These are phyloP conservation scores for Nannochloris sp. DNA, from an alignment of 139 green algal genomes.

Conservation along the genomic window DNA sequence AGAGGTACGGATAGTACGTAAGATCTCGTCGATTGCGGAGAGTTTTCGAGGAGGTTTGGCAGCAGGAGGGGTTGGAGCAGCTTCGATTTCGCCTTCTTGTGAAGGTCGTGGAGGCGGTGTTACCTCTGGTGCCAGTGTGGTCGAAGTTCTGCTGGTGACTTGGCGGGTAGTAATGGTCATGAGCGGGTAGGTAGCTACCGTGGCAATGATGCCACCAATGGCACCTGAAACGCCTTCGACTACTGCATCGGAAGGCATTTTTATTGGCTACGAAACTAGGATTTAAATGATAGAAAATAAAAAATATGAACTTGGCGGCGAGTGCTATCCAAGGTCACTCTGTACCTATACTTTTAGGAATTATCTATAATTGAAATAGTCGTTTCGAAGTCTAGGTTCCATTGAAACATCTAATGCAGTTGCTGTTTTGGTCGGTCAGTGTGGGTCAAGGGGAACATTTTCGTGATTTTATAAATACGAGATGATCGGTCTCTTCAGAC, in stretches of 20 bases:
- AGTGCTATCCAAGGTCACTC: not conserved
- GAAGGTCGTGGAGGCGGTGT: too few relatives aligned
- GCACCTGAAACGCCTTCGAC: constrained; percentile 46
- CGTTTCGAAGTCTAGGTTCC: too few relatives aligned
- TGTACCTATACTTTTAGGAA: too few relatives aligned
- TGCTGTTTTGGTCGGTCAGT: too few relatives aligned
- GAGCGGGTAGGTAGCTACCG: constrained; percentile 67
- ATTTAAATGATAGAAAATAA: not conserved
- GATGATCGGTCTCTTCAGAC: too few relatives aligned
- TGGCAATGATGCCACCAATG: constrained; percentile 36
- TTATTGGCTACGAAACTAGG: not conserved
- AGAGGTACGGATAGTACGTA: constrained; percentile 6
- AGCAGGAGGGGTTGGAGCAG: not conserved
- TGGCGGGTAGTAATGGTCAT: constrained; percentile 43
- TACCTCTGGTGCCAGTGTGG: too few relatives aligned
- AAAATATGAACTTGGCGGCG: not conserved
- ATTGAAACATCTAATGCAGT: too few relatives aligned
- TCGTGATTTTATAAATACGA: too few relatives aligned
- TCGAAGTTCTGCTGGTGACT: too few relatives aligned
- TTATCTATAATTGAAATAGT: too few relatives aligned
- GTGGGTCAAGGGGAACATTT: too few relatives aligned
- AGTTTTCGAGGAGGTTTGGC: not conserved
- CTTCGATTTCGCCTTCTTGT: not conserved
- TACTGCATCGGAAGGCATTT: constrained; percentile 23
- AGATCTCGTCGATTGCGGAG: constrained; percentile 16